phyloP scores from a whole-genome alignment of 306 rosid genomes.

The Ceratonia siliqua region DNA sequence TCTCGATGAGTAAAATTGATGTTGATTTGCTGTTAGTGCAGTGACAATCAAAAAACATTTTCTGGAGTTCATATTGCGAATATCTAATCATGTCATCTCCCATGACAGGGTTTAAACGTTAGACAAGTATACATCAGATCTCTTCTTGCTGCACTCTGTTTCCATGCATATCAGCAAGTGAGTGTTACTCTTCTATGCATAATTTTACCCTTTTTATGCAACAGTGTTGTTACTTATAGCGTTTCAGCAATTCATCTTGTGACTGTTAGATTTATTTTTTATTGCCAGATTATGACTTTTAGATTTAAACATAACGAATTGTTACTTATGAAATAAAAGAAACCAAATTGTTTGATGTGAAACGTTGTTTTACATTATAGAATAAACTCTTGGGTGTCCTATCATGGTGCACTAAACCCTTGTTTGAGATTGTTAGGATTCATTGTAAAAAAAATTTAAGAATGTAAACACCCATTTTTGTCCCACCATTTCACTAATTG shows the following conservation, averaged over 20 bases:
- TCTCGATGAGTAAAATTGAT: constrained; percentile 25
- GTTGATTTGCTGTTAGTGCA: neutral
- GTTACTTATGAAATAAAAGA: neutral
- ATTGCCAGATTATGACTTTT: neutral
- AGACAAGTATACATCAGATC: constrained; percentile 73
- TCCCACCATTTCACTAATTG: too few species aligned
- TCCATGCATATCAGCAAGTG: constrained; percentile 99
- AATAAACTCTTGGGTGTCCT: constrained; percentile 13
- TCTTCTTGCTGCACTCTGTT: constrained; percentile 91
- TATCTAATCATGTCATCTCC: constrained; percentile 8
- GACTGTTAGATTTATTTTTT: neutral
- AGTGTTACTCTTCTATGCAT: constrained; percentile 34
- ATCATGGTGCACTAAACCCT: neutral
- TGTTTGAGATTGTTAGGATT: neutral
- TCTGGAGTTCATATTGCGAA: constrained; percentile 1
- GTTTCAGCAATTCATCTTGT: constrained; percentile 3
- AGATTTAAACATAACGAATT: constrained; percentile 1
- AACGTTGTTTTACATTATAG: neutral
- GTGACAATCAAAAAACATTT: constrained; percentile 19
- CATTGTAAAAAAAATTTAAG: neutral
- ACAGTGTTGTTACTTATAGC: neutral
- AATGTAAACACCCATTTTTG: too few species aligned
- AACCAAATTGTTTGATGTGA: neutral
- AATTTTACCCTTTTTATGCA: neutral
- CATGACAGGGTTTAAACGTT: constrained; percentile 77